A percentile compares a stretch with the other conserved stretches of the same genome.
phyloP scores from a whole-genome alignment of 192 early-diverging fungal species.

The Rhizophlyctis rosea region DNA sequence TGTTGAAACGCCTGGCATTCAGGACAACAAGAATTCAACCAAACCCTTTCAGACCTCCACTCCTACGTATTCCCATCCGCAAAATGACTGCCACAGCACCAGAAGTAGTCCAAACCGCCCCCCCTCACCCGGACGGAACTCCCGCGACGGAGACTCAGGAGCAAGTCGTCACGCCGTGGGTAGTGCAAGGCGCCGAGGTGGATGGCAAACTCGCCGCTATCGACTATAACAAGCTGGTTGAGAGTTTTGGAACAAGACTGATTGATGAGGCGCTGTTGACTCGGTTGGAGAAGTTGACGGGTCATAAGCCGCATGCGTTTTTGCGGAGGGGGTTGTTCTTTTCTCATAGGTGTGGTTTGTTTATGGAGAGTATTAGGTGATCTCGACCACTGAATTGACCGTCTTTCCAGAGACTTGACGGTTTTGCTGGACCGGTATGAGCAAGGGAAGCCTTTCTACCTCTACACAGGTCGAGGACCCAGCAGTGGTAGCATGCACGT shows the following conservation, averaged over 20 bases:
- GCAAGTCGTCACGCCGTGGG: slow-evolving; percentile 85
- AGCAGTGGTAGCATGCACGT: slow-evolving; percentile 89
- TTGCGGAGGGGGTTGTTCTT: slow-evolving; percentile 91
- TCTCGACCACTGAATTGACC: background rate
- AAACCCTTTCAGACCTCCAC: too few species aligned
- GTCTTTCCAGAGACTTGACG: slow-evolving; percentile 63
- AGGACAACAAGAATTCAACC: too few species aligned
- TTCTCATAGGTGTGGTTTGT: slow-evolving; percentile 72
- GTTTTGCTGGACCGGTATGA: slow-evolving; percentile 87
- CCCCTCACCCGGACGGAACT: background rate
- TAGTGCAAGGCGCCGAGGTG: slow-evolving; percentile 86
- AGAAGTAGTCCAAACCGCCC: background rate
- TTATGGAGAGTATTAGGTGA: background rate
- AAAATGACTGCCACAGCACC: background rate
- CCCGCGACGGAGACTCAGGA: slow-evolving; percentile 17
- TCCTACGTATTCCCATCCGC: too few species aligned
- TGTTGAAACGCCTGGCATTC: too few species aligned
- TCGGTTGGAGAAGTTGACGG: slow-evolving; percentile 83
- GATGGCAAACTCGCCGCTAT: slow-evolving; percentile 84
- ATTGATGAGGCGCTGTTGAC: slow-evolving; percentile 75
- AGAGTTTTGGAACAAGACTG: slow-evolving; percentile 79
- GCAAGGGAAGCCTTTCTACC: slow-evolving; percentile 93
- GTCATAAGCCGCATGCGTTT: slow-evolving; percentile 74
- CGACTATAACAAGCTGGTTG: slow-evolving; percentile 88
- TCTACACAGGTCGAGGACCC: slow-evolving; percentile 98